Base-by-base conservation (phyloP, 1,139 yeast species). In the Zygosaccharomyces pseudobailii region DNA sequence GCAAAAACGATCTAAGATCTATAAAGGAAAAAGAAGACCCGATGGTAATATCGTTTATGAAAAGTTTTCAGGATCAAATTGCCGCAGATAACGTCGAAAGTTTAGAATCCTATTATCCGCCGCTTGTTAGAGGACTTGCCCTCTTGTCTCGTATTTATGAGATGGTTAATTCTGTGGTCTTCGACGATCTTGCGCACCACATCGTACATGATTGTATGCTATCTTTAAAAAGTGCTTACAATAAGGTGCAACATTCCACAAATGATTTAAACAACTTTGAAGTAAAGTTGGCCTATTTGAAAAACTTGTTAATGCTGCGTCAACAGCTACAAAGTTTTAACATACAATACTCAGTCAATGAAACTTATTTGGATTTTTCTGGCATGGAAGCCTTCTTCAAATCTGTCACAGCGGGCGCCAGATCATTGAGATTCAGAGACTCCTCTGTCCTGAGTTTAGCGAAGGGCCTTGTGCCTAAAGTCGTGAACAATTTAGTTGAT, bases 151-250 rank as follows among this genome's bases (percentile, higher is more conserved):
- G 81, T 59, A 84, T 90, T 21, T 87, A 88, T 62, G 95, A 87
- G 59, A 71, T 89, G 55, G 78, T 90, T 23, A 82, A 84, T 54
- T 79, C 85, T 1, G 71, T 78, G 7, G 87, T 89, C 1, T 90
- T 90, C 68, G 96, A 89, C 61, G 96, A 88, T 61, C 68, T 90
- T 53, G 96, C 97, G 0, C 96, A 89, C 63, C 80, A 85, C 47
- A 82, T 88, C 48, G 87, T 90, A 5, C 96, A 87, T 61, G 79
- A 85, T 41, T 84, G 95, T 57, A 76, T 90, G 34, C 64, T 70
- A 44, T 85, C 80, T 27, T 73, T 75, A 63, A 76, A 70, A 63
- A 72, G 61, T 57, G 87, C 86, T 6, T 78, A 76, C 55, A 70
- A 63, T 1, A 51, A 69, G 51, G 68, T 75, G 51, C 53, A 70